A percentile compares a stretch with the other conserved stretches of the same genome.
Evolutionary conservation across 2,329 filamentous ascomycete genomes (phyloP).

Genomic region (Hirsutella minnesotensis): DNA sequence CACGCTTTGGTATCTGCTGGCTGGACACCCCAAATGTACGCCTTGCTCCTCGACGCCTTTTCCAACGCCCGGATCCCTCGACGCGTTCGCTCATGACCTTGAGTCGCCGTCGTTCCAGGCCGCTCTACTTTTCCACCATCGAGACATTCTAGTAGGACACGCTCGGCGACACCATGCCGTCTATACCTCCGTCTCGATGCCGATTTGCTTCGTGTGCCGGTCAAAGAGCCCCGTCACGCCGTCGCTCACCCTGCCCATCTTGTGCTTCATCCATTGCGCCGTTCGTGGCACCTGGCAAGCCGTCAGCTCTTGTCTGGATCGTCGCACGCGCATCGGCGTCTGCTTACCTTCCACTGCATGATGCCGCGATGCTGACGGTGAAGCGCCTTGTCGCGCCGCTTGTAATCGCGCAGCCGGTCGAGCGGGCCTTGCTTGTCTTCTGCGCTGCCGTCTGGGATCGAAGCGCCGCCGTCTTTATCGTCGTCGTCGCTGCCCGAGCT

Average conservation of each 20-base stretch:
- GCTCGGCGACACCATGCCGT: neutral
- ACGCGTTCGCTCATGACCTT: too few species aligned
- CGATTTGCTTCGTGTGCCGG: conserved; percentile 44
- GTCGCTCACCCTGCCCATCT: conserved; percentile 44
- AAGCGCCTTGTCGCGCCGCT: conserved; percentile 43
- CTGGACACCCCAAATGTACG: too few species aligned
- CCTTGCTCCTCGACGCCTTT: too few species aligned
- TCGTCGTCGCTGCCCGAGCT: conserved; percentile 17
- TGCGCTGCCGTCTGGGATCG: conserved; percentile 21
- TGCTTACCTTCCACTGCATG: conserved; percentile 55
- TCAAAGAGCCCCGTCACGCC: conserved; percentile 46
- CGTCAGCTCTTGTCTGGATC: conserved; percentile 3
- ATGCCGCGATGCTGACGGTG: conserved; percentile 55
- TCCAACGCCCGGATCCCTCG: too few species aligned
- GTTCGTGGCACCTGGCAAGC: conserved; percentile 25
- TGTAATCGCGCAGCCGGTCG: conserved; percentile 47
- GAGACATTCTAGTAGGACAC: neutral
- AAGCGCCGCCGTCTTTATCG: conserved; percentile 20
- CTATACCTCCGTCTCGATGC: conserved; percentile 60
- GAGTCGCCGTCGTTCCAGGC: too few species aligned
- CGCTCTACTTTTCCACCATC: too few species aligned
- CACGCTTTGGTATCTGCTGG: too few species aligned
- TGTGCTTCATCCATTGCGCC: conserved; percentile 39
- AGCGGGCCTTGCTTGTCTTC: conserved; percentile 31
- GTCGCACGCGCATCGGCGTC: neutral